phyloP scores from a whole-genome alignment of 305 asterid genomes.

The Ajuga reptans region DNA sequence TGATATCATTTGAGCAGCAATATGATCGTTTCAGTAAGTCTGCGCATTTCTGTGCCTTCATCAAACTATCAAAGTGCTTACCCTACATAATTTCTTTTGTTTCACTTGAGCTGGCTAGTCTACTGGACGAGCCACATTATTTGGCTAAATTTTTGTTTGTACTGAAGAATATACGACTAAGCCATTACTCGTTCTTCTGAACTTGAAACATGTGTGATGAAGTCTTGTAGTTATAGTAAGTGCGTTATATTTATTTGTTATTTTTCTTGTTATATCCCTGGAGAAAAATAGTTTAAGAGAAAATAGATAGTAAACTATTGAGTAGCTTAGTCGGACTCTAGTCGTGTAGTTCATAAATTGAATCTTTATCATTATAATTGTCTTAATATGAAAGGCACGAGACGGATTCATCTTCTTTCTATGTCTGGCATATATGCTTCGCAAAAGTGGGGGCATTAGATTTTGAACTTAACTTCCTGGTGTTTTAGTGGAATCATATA shows the following conservation, averaged over 20 bases:
- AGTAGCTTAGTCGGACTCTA: background rate
- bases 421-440: background rate
- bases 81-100: background rate
- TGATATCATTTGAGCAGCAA: constrained; percentile 94
- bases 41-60: constrained; percentile 2
- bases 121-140: background rate
- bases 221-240: background rate
- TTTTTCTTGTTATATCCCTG: background rate
- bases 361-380: background rate
- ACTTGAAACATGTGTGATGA: background rate
- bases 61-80: constrained; percentile 12
- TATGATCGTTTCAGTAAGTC: constrained; percentile 92
- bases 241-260: background rate
- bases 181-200: background rate
- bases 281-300: background rate
- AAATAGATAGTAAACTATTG: background rate
- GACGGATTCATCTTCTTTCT: background rate
- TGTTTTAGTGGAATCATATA: constrained; percentile 81
- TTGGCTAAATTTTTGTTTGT: background rate
- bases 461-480: constrained; percentile 26
- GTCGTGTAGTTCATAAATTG: background rate
- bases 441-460: background rate
- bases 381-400: background rate
- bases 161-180: background rate
- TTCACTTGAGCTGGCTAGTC: background rate